Evolutionary conservation across 2,329 filamentous ascomycete genomes (phyloP).

Genomic region (Penicillium aurantiogriseum): DNA sequence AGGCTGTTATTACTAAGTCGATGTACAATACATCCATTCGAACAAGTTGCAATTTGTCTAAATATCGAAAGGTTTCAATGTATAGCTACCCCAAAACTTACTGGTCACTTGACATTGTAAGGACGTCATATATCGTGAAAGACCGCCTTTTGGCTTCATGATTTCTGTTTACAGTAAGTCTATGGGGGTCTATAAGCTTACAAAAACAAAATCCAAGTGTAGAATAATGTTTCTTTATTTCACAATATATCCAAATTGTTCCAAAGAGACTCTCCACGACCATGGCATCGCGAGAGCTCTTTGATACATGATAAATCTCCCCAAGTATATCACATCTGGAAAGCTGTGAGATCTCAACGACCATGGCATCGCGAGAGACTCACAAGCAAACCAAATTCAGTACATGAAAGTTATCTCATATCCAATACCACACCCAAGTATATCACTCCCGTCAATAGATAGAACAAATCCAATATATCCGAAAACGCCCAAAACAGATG

Average conservation of each 20-base stretch:
- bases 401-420: background rate
- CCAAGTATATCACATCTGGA: background rate
- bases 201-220: background rate
- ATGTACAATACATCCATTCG: background rate
- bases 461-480: background rate
- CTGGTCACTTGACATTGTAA: background rate
- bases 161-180: background rate
- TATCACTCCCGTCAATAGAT: background rate
- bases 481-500: background rate
- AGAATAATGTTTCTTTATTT: background rate
- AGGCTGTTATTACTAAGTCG: background rate
- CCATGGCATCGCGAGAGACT: background rate
- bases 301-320: background rate
- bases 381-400: background rate
- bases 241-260: background rate
- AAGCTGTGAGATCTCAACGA: background rate
- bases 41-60: background rate
- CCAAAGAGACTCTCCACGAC: background rate
- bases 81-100: background rate
- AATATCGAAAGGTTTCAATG: background rate
- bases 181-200: background rate
- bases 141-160: background rate
- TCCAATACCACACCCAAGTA: background rate
- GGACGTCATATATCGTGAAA: background rate
- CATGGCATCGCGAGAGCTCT: conserved; percentile 1